These are phyloP conservation scores for Lactarius akahatsu DNA, from an alignment of 768 basidiomycete species.

Conservation along the genomic window DNA sequence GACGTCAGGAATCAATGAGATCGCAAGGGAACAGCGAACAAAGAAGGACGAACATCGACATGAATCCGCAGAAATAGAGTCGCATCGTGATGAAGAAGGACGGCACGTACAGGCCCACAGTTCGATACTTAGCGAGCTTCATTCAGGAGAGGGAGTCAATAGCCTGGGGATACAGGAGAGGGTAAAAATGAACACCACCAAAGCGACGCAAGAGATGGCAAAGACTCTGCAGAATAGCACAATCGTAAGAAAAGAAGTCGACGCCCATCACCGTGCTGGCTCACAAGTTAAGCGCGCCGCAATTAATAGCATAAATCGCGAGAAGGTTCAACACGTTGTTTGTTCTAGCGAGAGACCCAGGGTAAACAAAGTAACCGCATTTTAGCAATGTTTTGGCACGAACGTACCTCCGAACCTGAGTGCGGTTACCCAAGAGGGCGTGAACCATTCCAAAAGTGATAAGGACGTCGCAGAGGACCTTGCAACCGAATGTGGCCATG, in stretches of 20 bases:
- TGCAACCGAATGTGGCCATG: not conserved
- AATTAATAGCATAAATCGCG: slow-evolving; percentile 7
- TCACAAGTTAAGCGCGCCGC: slow-evolving; percentile 8
- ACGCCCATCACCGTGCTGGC: not conserved
- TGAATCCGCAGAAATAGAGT: slow-evolving; percentile 8
- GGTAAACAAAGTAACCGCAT: not conserved
- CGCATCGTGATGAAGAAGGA: slow-evolving; percentile 8
- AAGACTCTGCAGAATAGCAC: not conserved
- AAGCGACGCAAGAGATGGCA: not conserved
- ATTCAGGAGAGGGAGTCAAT: not conserved
- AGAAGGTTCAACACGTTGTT: not conserved
- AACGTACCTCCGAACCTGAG: not conserved
- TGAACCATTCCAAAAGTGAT: slow-evolving; percentile 11
- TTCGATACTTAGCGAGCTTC: not conserved
- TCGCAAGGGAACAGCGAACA: not conserved
- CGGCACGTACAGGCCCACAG: not conserved
- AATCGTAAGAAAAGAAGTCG: not conserved
- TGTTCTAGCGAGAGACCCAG: not conserved
- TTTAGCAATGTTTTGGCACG: not conserved
- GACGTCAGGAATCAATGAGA: not conserved
- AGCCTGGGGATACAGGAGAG: not conserved
- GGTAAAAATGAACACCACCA: not conserved
- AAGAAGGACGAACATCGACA: not conserved
- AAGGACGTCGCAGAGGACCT: slow-evolving; percentile 4
- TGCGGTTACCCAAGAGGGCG: slow-evolving; percentile 4